phyloP scores from a whole-genome alignment of 192 early-diverging fungal genomes.

The Backusella australiensis region DNA sequence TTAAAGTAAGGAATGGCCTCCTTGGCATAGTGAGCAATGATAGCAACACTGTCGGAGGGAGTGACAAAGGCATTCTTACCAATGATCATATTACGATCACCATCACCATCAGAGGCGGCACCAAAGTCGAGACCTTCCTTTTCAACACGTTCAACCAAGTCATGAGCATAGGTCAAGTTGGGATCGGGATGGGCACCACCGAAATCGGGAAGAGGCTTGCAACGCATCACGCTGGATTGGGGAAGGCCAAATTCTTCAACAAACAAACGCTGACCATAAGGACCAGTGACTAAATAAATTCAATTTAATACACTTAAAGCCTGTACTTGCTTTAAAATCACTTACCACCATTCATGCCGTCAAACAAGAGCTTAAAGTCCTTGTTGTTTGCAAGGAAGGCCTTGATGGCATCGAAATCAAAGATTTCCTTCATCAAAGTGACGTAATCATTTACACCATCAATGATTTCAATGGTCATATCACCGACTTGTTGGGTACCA shows the following conservation, averaged over 20 bases:
- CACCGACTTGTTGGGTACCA: constrained; percentile 59
- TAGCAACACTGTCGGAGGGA: constrained; percentile 94
- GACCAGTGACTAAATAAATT: constrained; percentile 77
- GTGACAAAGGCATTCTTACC: constrained; percentile 94
- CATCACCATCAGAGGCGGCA: constrained; percentile 97
- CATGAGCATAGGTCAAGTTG: constrained; percentile 95
- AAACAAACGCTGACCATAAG: constrained; percentile 85
- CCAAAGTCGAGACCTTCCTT: constrained; percentile 82
- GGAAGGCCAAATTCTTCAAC: constrained; percentile 88
- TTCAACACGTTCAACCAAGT: constrained; percentile 86
- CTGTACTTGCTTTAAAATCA: neutral
- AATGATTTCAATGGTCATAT: constrained; percentile 80
- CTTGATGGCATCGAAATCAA: constrained; percentile 88
- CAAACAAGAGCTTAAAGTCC: constrained; percentile 86
- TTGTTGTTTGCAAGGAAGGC: constrained; percentile 69
- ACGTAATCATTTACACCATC: constrained; percentile 91
- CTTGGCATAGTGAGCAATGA: constrained; percentile 88
- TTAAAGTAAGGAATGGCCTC: constrained; percentile 91
- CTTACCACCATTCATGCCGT: constrained; percentile 88
- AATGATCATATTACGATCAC: constrained; percentile 98
- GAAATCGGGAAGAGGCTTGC: constrained; percentile 82
- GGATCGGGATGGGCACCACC: constrained; percentile 97
- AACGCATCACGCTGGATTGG: constrained; percentile 77
- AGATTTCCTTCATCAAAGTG: constrained; percentile 81
- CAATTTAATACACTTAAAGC: too few relatives aligned